Evolutionary conservation across 805 yeast genomes (phyloP).

Genomic region (Ogataea paradorogensis): DNA sequence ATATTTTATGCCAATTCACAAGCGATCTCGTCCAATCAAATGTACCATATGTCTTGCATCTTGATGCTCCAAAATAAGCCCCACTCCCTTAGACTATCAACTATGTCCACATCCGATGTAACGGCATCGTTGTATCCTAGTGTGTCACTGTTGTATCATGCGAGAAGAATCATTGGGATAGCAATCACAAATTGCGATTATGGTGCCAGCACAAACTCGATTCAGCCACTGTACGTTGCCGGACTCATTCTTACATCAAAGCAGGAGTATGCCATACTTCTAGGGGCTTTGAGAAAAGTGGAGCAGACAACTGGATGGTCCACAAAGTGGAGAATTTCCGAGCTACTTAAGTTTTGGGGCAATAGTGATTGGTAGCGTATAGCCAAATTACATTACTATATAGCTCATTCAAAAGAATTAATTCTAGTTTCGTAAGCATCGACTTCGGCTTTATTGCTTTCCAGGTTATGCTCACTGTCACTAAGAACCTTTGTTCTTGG

Average conservation of each 20-base stretch:
- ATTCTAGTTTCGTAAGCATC: neutral
- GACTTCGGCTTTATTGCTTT: slow-evolving; percentile 1
- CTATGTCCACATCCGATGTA: slow-evolving; percentile 12
- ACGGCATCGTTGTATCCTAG: slow-evolving; percentile 4
- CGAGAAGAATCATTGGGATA: slow-evolving; percentile 37
- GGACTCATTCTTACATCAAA: slow-evolving; percentile 25
- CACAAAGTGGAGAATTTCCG: slow-evolving; percentile 26
- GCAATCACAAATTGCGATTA: slow-evolving; percentile 31
- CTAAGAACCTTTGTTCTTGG: slow-evolving; percentile 15
- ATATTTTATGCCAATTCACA: slow-evolving; percentile 39
- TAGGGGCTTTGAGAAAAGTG: slow-evolving; percentile 24
- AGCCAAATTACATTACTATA: neutral
- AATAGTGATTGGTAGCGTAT: slow-evolving; percentile 1
- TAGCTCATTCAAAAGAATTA: neutral
- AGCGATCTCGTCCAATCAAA: slow-evolving; percentile 40
- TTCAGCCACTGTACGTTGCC: slow-evolving; percentile 29
- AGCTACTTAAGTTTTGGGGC: slow-evolving; percentile 28
- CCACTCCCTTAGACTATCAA: slow-evolving; percentile 29
- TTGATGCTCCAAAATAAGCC: slow-evolving; percentile 40
- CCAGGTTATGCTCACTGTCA: neutral
- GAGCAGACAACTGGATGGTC: slow-evolving; percentile 30
- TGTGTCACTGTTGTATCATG: slow-evolving; percentile 34
- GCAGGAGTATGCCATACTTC: slow-evolving; percentile 23
- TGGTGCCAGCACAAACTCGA: slow-evolving; percentile 26
- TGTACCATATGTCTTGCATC: slow-evolving; percentile 42